These are phyloP conservation scores for Bathelium albidoporum DNA, from an alignment of 495 filamentous ascomycete species.

Conservation along the genomic window DNA sequence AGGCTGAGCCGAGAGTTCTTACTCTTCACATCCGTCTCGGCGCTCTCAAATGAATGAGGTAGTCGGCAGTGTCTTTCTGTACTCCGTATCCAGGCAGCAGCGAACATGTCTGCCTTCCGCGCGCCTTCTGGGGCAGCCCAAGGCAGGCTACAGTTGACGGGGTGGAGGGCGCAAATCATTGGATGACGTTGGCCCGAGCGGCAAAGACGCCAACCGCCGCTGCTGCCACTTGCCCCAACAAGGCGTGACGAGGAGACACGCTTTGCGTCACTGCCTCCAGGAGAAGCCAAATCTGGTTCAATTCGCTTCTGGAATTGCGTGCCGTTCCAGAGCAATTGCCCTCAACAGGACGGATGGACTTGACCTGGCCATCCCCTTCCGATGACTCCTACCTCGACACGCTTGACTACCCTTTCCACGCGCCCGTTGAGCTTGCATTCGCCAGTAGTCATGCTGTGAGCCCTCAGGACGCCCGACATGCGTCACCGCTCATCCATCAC, in stretches of 20 bases:
- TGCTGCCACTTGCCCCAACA: not conserved
- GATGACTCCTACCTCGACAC: not conserved
- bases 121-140: not conserved
- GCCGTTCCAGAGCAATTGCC: not conserved
- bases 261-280: not conserved
- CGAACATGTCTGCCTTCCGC: not conserved
- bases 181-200: not conserved
- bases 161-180: not conserved
- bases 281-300: not conserved
- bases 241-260: not conserved
- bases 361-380: too few relatives aligned
- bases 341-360: too few relatives aligned
- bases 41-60: not conserved
- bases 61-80: not conserved
- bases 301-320: not conserved
- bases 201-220: not conserved
- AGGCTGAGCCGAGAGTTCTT: too few relatives aligned
- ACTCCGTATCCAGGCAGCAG: slow-evolving; percentile 4
- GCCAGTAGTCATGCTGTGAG: not conserved
- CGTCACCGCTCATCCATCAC: not conserved
- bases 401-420: not conserved
- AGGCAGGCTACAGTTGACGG: too few relatives aligned
- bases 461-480: not conserved
- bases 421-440: not conserved
- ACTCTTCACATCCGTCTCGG: not conserved